Conservation (phyloP, 2,329 filamentous ascomycete species). For the Fusarium nanum region DNA sequence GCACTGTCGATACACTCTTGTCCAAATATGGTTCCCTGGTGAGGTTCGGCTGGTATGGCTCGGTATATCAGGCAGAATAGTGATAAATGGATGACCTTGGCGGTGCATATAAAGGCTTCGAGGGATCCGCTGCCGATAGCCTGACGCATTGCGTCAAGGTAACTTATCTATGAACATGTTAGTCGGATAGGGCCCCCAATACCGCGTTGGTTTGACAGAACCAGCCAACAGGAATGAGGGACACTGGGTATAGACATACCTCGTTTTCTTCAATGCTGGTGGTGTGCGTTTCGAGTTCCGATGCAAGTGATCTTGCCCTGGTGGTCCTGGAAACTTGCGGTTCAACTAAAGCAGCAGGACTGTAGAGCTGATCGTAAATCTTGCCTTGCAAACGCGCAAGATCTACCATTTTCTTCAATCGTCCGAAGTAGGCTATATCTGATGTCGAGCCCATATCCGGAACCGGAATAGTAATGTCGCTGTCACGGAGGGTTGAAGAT, state of each 20-base stretch:
- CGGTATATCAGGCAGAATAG: neutral
- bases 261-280: neutral
- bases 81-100: neutral
- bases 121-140: neutral
- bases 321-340: neutral
- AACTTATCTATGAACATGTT: neutral
- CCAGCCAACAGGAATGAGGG: too few relatives aligned
- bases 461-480: neutral
- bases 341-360: neutral
- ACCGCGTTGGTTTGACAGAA: neutral
- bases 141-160: neutral
- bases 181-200: rapidly evolving
- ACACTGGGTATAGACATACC: neutral
- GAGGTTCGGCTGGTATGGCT: neutral
- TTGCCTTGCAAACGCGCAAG: neutral
- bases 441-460: neutral
- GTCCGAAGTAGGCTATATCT: neutral
- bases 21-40: neutral
- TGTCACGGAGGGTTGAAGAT: neutral
- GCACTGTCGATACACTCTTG: neutral
- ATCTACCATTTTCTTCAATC: neutral
- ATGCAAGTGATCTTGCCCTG: neutral
- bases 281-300: neutral
- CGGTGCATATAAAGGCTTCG: neutral
- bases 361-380: neutral